Evolutionary conservation across 2,329 filamentous ascomycete species (phyloP).

Genomic region (Fusarium praegraminearum): DNA sequence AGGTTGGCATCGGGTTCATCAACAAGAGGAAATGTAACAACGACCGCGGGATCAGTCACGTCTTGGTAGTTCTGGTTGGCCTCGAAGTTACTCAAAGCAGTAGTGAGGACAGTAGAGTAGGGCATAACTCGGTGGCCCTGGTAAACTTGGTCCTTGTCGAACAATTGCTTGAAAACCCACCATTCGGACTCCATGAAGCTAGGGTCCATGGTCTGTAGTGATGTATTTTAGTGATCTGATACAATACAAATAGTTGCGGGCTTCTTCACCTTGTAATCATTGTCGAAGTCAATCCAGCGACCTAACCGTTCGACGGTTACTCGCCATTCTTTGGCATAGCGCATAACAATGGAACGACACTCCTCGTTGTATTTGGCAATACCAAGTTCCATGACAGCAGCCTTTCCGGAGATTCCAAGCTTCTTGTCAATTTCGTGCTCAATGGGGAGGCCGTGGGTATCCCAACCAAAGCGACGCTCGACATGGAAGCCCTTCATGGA

Average conservation of each 20-base stretch:
- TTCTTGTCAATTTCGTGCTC: conserved; percentile 99
- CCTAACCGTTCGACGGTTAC: conserved; percentile 88
- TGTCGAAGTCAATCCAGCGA: conserved; percentile 98
- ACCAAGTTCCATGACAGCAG: conserved; percentile 87
- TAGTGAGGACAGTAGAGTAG: conserved; percentile 90
- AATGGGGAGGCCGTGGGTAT: conserved; percentile 92
- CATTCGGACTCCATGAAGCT: conserved; percentile 95
- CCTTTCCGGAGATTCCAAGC: conserved; percentile 86
- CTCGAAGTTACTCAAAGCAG: conserved; percentile 92
- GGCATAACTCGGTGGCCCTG: conserved; percentile 94
- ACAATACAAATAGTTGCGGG: neutral
- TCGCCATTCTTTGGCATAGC: conserved; percentile 88
- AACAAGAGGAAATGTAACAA: conserved; percentile 87
- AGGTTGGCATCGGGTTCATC: conserved; percentile 80
- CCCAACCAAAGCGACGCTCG: conserved; percentile 93
- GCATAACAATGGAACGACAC: conserved; percentile 93
- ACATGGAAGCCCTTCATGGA: conserved; percentile 97
- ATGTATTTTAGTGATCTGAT: conserved; percentile 19
- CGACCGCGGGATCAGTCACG: conserved; percentile 88
- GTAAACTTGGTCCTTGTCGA: conserved; percentile 90
- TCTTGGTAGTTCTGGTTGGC: conserved; percentile 96
- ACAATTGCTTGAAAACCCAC: conserved; percentile 97
- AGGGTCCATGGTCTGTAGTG: conserved; percentile 85
- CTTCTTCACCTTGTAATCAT: conserved; percentile 83
- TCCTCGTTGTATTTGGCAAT: conserved; percentile 91